Base-by-base conservation (phyloP, 225 moss, liverwort and hornwort genomes). In the Climacium dendroides region DNA sequence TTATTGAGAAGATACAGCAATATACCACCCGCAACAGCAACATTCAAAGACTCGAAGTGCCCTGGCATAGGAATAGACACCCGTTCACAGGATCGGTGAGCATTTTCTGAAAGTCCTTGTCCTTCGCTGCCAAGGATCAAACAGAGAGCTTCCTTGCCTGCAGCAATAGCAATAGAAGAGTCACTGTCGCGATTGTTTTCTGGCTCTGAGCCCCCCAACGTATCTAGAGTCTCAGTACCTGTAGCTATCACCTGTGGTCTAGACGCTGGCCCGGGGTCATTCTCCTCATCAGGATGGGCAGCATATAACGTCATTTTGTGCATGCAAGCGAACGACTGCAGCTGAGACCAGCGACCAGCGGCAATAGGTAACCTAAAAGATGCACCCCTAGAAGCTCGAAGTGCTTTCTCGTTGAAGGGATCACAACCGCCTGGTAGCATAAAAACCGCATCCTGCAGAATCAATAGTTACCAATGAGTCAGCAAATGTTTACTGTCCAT, bases 1-100 rank as follows among this genome's bases (percentile, higher is more conserved):
- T 61, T 88, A 84, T 81, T 90, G 37, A 99, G 94, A 69, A 99
- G 90, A 87, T 94, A 96, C 78, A 99, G 94, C 84, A 99, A 91
- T 77, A 99, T 97, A 62, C 99, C 99, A 87, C 99, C 99, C 34
- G 99, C 99, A 53, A 99, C 95, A 81, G 99, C 99, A 82, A 99
- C 97, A 87, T 99, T 99, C 67, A 97, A 87, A 34, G 99, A 97
- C 86, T 99, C 96, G 43, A 96, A 96, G 45, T 93, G 74, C 34
- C 99, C 99, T 20, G 99, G 97, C 99, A 99, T 99, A 67, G 92
- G 96, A 86, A 99, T 99, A 4, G 94, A 92, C 80, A 99, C 87
- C 7, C 93, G 92, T 37, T 81, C 88, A 88, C 99, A 99, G 43
- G 93, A 94, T 23, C 85, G 89, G 79, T 85, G 82, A 7, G 93